A percentile compares a stretch with the other conserved stretches of the same genome.
These are phyloP conservation scores for Phytomonas sp. DNA, from an alignment of 208 protist species.

Conservation along the genomic window DNA sequence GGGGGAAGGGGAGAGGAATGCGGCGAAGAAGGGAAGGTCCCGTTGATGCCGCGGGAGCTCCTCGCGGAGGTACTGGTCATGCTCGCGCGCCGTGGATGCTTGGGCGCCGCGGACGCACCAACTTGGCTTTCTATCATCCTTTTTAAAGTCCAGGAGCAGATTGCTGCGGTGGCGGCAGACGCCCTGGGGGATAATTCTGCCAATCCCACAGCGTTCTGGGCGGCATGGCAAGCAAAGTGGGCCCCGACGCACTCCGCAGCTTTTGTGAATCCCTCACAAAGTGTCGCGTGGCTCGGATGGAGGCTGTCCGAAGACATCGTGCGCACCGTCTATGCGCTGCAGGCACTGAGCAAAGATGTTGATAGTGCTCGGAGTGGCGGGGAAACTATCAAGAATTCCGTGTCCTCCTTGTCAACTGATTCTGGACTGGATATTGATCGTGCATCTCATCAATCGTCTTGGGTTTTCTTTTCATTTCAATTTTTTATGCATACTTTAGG, in stretches of 20 bases:
- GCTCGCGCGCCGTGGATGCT: not conserved
- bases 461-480: not conserved
- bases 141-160: not conserved
- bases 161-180: not conserved
- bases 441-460: not conserved
- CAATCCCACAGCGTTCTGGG: not conserved
- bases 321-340: not conserved
- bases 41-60: not conserved
- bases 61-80: not conserved
- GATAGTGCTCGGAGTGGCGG: not conserved
- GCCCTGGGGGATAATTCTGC: not conserved
- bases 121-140: not conserved
- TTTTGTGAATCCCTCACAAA: not conserved
- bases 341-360: not conserved
- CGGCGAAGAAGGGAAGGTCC: too few relatives aligned
- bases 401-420: not conserved
- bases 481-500: not conserved
- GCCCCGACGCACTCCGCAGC: not conserved
- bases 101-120: not conserved
- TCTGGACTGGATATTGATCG: not conserved
- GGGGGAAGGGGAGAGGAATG: not conserved
- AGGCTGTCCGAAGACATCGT: not conserved
- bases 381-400: not conserved
- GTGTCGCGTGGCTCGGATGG: not conserved
- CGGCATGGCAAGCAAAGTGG: not conserved